Percentiles rank a stretch among this genome's conserved stretches.
phyloP scores from a whole-genome alignment of 2,329 filamentous ascomycete species.

The Fusarium newnesense region DNA sequence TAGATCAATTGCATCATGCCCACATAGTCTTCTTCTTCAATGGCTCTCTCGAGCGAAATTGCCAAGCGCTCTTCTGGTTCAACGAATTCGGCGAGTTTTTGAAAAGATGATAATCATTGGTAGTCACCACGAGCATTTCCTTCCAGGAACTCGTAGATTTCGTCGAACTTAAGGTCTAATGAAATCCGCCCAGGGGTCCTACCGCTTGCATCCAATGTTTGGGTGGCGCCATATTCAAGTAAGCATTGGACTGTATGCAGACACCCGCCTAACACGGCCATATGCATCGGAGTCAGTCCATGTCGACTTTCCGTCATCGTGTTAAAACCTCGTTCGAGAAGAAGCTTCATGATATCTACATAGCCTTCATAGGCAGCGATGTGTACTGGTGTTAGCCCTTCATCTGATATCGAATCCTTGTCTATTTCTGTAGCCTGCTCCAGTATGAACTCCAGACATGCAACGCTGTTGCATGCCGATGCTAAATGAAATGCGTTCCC shows the following conservation, averaged over 20 bases:
- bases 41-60: background rate
- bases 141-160: background rate
- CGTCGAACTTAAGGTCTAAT: background rate
- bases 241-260: background rate
- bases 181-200: background rate
- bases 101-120: rapidly evolving
- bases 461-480: background rate
- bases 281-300: background rate
- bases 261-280: background rate
- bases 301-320: background rate
- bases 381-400: slow-evolving; percentile 3
- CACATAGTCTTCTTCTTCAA: background rate
- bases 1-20: slow-evolving; percentile 41
- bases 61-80: background rate
- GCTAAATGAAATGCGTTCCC: background rate
- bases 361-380: background rate
- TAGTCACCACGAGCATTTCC: background rate
- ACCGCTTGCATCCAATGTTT: background rate
- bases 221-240: background rate
- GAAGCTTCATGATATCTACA: background rate
- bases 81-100: background rate
- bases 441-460: background rate
- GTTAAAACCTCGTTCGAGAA: background rate
- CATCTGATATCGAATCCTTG: background rate
- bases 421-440: background rate